A percentile compares a stretch with the other conserved stretches of the same genome.
Conservation (phyloP, 352 stramenopile species). For the Pythium sp. region DNA sequence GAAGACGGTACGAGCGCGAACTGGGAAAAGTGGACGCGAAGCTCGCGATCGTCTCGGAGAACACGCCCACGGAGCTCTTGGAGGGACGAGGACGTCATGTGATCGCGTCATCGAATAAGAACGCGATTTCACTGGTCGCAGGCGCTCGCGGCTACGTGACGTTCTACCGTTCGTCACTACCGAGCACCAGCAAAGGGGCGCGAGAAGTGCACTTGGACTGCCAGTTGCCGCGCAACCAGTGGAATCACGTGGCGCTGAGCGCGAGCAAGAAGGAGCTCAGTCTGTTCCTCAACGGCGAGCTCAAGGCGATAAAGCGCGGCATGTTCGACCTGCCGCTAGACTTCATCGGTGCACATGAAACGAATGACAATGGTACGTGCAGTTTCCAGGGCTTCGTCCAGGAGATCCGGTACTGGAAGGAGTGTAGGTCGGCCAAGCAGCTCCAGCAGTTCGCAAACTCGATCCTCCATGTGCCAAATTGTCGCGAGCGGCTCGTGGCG, state of each 20-base stretch:
- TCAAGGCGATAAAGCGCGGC: slow-evolving; percentile 38
- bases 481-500: slow-evolving; percentile 29
- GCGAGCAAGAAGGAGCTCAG: slow-evolving; percentile 45
- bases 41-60: slow-evolving; percentile 45
- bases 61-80: slow-evolving; percentile 45
- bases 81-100: slow-evolving; percentile 55
- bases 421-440: slow-evolving; percentile 33
- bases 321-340: slow-evolving; percentile 58
- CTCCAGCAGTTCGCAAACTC: slow-evolving; percentile 28
- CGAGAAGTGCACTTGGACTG: slow-evolving; percentile 50
- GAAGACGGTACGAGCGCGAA: slow-evolving; percentile 52
- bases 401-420: slow-evolving; percentile 69
- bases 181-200: slow-evolving; percentile 21
- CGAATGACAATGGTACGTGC: slow-evolving; percentile 17
- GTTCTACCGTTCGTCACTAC: slow-evolving; percentile 30
- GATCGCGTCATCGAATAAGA: slow-evolving; percentile 49
- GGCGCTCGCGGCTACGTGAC: slow-evolving; percentile 30
- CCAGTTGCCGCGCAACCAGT: slow-evolving; percentile 42
- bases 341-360: slow-evolving; percentile 32
- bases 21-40: slow-evolving; percentile 59
- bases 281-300: slow-evolving; percentile 46
- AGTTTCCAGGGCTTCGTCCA: slow-evolving; percentile 66
- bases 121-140: slow-evolving; percentile 48
- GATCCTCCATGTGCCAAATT: slow-evolving; percentile 44
- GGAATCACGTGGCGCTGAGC: slow-evolving; percentile 59